Percentiles rank a stretch among this genome's conserved stretches.
Evolutionary conservation across 2,329 filamentous ascomycete genomes (phyloP).

Genomic region (Aspergillus chevalieri): DNA sequence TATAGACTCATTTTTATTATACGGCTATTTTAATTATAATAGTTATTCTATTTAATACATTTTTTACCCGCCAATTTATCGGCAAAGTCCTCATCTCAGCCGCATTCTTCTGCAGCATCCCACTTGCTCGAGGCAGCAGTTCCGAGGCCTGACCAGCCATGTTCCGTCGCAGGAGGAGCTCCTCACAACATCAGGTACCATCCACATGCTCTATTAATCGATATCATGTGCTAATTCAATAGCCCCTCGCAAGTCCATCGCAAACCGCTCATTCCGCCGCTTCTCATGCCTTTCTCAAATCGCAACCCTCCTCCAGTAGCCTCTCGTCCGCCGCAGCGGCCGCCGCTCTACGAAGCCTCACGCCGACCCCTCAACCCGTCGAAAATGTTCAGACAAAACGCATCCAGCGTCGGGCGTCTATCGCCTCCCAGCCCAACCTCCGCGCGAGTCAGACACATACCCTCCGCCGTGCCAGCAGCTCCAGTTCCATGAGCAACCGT

Average conservation of each 20-base stretch:
- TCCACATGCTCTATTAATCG: not conserved
- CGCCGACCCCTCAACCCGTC: constrained; percentile 71
- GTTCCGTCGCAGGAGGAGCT: constrained; percentile 38
- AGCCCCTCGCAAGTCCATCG: constrained; percentile 60
- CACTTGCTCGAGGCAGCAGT: not conserved
- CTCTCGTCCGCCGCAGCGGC: constrained; percentile 83
- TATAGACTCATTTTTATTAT: not conserved
- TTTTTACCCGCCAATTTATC: not conserved
- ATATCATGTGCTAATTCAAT: constrained; percentile 14
- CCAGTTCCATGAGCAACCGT: constrained; percentile 78
- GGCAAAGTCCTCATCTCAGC: not conserved
- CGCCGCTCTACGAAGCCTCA: constrained; percentile 71
- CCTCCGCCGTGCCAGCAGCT: constrained; percentile 62
- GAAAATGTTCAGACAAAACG: constrained; percentile 83
- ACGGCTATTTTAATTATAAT: not conserved
- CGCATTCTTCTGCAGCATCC: not conserved
- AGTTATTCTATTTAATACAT: not conserved
- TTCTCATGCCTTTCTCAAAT: constrained; percentile 70
- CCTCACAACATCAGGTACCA: constrained; percentile 34
- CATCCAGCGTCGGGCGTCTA: constrained; percentile 63
- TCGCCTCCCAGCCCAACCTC: constrained; percentile 58
- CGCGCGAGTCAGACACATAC: constrained; percentile 31
- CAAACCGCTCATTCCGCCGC: constrained; percentile 75
- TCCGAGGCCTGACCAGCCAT: constrained; percentile 22
- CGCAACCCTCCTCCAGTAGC: constrained; percentile 56